Evolutionary conservation across 73 alveolate species (phyloP), one percentile per base, ranked within the genome.

Genomic region (Uronychia setigera): DNA sequence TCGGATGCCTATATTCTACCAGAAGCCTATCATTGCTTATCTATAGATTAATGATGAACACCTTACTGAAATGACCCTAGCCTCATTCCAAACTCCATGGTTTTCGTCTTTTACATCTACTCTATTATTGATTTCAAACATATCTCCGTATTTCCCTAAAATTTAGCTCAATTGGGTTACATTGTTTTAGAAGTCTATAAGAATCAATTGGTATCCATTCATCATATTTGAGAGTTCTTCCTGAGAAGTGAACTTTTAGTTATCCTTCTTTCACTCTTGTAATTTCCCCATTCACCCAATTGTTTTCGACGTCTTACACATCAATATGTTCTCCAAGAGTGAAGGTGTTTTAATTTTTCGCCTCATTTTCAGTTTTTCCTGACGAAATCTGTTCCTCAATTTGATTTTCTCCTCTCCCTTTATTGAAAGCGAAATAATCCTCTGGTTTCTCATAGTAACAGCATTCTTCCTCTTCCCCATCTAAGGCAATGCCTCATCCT

Each of bases 201-300:
- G 90, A 84, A 31, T 29, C 35, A 13, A 31, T 13, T 9, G 26
- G 81, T n/a, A 89, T 57, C 92, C 87, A 77, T 31, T 76, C 92
- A 60, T 92, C 91, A 80, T 59, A 92, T 76, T 88, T 92, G 1
- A 28, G 34, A 29, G 83, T 28, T 82, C 79, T 83, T 0, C 94
- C 94, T n/a, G 89, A 67, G 35, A 83, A 92, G 34, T 92, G 94
- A 58, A 92, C 87, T 32, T 82, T 77, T 0, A 92, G 35, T 80
- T 76, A 26, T 33, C 30, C 84, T 1, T 34, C 84, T 13, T 76
- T 59, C 5, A 80, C 33, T 57, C 79, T 88, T 31, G 59, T 33
- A 32, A 85, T 59, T 78, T 85, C 92, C 31, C 78, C 92, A 78
- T 85, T 85, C 0, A 85, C 74, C 92, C 92, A 85, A 0, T 27